Evolutionary conservation across 2,329 filamentous ascomycete species (phyloP).

Genomic region (Talaromyces sp.): DNA sequence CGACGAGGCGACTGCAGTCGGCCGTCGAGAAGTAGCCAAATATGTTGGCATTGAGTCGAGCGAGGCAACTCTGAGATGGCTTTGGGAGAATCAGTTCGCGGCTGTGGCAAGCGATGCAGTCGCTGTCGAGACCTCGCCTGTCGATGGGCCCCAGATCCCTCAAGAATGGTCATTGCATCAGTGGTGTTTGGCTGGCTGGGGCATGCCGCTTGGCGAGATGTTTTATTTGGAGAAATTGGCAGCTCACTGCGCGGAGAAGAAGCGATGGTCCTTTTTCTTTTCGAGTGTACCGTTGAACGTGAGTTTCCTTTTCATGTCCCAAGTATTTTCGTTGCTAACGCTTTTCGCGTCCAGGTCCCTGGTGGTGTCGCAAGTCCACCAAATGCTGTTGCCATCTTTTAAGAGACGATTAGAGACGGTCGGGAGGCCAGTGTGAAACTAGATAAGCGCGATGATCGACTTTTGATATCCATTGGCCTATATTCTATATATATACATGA

Average conservation of each 20-base stretch:
- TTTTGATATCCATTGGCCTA: neutral
- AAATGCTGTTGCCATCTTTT: conserved; percentile 44
- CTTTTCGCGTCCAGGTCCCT: conserved; percentile 28
- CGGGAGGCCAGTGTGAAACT: neutral
- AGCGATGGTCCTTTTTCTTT: conserved; percentile 30
- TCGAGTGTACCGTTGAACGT: conserved; percentile 30
- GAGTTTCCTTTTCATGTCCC: neutral
- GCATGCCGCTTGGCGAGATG: conserved; percentile 31
- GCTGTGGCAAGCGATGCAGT: conserved; percentile 31
- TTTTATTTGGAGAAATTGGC: conserved; percentile 31
- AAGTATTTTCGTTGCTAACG: neutral
- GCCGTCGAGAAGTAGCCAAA: conserved; percentile 16
- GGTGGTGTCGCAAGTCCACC: conserved; percentile 45
- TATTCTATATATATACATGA: neutral
- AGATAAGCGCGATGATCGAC: neutral
- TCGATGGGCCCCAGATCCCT: conserved; percentile 21
- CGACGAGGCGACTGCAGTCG: conserved; percentile 22
- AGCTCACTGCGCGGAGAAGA: conserved; percentile 23
- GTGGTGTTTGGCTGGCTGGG: conserved; percentile 27
- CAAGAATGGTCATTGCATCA: conserved; percentile 25
- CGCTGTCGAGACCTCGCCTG: conserved; percentile 26
- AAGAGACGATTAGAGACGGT: neutral
- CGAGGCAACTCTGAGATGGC: conserved; percentile 28
- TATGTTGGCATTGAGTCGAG: conserved; percentile 31
- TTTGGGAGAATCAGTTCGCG: conserved; percentile 33